Evolutionary conservation across 495 filamentous ascomycete genomes (phyloP).

Genomic region (Baudoinia panamericana): DNA sequence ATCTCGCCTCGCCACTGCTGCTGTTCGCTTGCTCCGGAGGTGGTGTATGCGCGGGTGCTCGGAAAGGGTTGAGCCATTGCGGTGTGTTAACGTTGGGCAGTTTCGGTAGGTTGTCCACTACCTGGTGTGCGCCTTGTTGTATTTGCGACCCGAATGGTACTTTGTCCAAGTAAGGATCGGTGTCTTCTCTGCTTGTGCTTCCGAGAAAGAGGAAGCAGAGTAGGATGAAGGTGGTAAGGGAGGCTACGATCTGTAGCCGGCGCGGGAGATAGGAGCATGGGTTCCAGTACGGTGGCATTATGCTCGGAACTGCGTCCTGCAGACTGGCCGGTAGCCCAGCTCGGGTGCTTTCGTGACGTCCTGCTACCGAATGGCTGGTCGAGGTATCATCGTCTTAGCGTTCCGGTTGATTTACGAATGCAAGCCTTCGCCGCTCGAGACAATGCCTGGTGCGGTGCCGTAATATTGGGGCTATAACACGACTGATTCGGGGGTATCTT

Average conservation of each 20-base stretch:
- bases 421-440: too few relatives aligned
- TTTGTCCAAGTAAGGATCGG: constrained; percentile 5
- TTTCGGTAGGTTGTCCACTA: constrained; percentile 10
- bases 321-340: too few relatives aligned
- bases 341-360: too few relatives aligned
- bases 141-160: constrained; percentile 16
- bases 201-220: constrained; percentile 19
- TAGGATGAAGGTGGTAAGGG: constrained; percentile 16
- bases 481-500: too few relatives aligned
- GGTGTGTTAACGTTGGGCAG: constrained; percentile 11
- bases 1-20: constrained; percentile 61
- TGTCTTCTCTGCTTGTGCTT: not conserved
- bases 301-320: too few relatives aligned
- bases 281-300: constrained; percentile 6
- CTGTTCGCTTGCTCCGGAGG: constrained; percentile 57
- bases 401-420: too few relatives aligned
- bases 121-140: constrained; percentile 11
- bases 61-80: constrained; percentile 37
- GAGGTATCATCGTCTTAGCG: too few relatives aligned
- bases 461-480: too few relatives aligned
- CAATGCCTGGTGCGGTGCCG: too few relatives aligned
- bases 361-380: too few relatives aligned
- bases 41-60: constrained; percentile 59
- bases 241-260: constrained; percentile 18
- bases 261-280: constrained; percentile 18